Evolutionary conservation across 331 rosid species (phyloP).

Genomic region (Stylosanthes scabra): DNA sequence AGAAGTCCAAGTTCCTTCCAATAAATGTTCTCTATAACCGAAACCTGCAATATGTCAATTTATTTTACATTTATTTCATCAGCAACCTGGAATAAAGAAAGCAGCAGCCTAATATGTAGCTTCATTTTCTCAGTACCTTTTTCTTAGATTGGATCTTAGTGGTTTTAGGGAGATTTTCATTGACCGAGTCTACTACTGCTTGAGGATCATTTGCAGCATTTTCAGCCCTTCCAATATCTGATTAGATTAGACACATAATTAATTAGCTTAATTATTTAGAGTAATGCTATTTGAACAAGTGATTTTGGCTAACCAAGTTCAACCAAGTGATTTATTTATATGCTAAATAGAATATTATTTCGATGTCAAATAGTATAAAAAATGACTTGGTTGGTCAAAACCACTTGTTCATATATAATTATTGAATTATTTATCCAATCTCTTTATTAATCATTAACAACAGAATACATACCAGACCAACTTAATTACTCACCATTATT

Average conservation of each 20-base stretch:
- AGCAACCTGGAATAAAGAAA: no score
- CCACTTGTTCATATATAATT: no score
- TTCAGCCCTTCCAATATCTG: slow-evolving; percentile 30
- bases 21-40: slow-evolving; percentile 57
- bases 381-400: no score
- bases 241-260: slow-evolving; percentile 14
- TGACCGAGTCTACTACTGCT: slow-evolving; percentile 18
- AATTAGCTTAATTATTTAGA: slow-evolving; percentile 3
- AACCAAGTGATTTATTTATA: no score
- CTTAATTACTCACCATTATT: slow-evolving; percentile 32
- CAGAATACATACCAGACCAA: background rate
- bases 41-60: slow-evolving; percentile 48
- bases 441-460: background rate
- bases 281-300: no score
- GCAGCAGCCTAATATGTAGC: no score
- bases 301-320: no score
- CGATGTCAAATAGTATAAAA: no score
- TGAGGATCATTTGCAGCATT: slow-evolving; percentile 28
- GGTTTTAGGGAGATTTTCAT: slow-evolving; percentile 21
- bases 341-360: no score
- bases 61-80: background rate
- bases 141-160: slow-evolving; percentile 23
- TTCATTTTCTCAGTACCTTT: slow-evolving; percentile 20
- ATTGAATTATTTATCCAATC: no score
- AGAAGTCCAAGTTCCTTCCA: slow-evolving; percentile 76